Conservation (phyloP, 768 basidiomycete genomes). For the Hortiboletus campestris region DNA sequence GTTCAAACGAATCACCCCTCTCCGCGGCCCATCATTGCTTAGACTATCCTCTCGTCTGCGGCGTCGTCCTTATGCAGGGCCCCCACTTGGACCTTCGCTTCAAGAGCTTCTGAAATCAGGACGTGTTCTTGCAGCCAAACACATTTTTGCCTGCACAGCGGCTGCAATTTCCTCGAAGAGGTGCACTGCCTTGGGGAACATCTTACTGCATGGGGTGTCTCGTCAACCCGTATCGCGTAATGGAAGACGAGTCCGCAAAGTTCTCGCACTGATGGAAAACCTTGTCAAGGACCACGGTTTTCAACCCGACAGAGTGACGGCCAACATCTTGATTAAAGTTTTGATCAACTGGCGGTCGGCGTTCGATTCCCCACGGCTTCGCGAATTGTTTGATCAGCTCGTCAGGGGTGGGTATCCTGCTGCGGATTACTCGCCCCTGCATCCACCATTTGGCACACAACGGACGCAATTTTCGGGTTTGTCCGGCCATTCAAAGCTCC, state of each 20-base stretch:
- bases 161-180: slow-evolving; percentile 29
- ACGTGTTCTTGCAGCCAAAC: slow-evolving; percentile 44
- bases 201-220: slow-evolving; percentile 48
- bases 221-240: slow-evolving; percentile 35
- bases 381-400: slow-evolving; percentile 63
- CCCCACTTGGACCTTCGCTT: slow-evolving; percentile 15
- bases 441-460: slow-evolving; percentile 47
- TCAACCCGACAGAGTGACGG: slow-evolving; percentile 62
- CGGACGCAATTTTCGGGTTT: slow-evolving; percentile 4
- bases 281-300: slow-evolving; percentile 50
- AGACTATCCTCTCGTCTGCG: slow-evolving; percentile 18
- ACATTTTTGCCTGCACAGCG: slow-evolving; percentile 35
- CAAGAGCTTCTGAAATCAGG: slow-evolving; percentile 31
- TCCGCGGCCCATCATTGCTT: slow-evolving; percentile 12
- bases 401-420: slow-evolving; percentile 58
- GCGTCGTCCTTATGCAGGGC: slow-evolving; percentile 1
- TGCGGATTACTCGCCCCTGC: slow-evolving; percentile 24
- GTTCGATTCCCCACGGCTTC: slow-evolving; percentile 44
- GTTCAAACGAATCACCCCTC: neutral
- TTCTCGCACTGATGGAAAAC: slow-evolving; percentile 38
- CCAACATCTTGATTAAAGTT: slow-evolving; percentile 65
- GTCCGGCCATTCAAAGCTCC: slow-evolving; percentile 37
- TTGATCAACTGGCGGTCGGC: slow-evolving; percentile 50
- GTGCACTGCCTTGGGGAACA: slow-evolving; percentile 53
- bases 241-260: slow-evolving; percentile 44